phyloP scores from a whole-genome alignment of 2,329 filamentous ascomycete genomes.

The Zalaria sp. region DNA sequence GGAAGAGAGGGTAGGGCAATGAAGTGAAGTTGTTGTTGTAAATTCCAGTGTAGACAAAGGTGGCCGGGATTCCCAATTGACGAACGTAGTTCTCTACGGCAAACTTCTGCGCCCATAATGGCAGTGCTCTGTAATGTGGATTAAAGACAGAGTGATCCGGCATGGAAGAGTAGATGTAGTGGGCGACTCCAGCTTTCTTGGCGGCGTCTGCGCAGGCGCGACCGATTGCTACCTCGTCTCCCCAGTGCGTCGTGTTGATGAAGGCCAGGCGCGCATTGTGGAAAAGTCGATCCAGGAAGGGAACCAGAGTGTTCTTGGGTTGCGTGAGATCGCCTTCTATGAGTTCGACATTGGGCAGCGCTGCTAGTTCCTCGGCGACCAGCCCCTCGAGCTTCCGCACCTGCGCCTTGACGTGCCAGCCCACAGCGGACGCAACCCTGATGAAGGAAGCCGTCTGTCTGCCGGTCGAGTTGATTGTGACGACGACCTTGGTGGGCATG shows the following conservation, averaged over 20 bases:
- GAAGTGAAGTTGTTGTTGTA: constrained; percentile 99
- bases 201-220: constrained; percentile 80
- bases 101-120: constrained; percentile 86
- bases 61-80: constrained; percentile 67
- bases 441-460: constrained; percentile 93
- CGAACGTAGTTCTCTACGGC: constrained; percentile 84
- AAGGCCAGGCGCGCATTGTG: constrained; percentile 76
- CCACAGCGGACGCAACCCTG: constrained; percentile 82
- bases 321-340: constrained; percentile 50
- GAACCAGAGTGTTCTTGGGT: constrained; percentile 11
- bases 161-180: constrained; percentile 96
- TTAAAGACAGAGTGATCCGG: constrained; percentile 80
- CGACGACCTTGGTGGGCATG: constrained; percentile 56
- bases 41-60: constrained; percentile 91
- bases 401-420: constrained; percentile 86
- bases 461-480: constrained; percentile 89
- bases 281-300: constrained; percentile 37
- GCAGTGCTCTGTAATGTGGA: constrained; percentile 63
- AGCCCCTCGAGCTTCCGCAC: constrained; percentile 75
- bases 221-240: constrained; percentile 83
- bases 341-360: constrained; percentile 67
- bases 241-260: constrained; percentile 96
- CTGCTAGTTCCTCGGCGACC: constrained; percentile 73
- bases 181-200: constrained; percentile 68
- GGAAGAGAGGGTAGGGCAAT: constrained; percentile 81